Evolutionary conservation across 352 stramenopile genomes (phyloP).

Genomic region (Globisporangium takayamanum): DNA sequence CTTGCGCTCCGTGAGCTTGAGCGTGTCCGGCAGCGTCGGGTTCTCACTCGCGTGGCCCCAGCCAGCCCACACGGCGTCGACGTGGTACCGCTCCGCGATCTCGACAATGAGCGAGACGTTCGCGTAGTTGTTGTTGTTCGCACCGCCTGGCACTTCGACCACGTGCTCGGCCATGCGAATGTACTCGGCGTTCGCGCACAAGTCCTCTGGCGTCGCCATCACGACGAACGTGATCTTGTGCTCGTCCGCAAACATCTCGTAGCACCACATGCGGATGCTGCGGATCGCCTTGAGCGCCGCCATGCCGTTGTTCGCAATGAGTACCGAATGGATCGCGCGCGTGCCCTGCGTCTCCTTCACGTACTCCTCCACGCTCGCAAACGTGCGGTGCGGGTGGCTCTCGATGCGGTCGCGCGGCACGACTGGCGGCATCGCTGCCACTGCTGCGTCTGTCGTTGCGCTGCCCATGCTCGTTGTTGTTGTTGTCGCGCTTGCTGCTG

Average conservation of each 20-base stretch:
- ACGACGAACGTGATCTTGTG: conserved; percentile 96
- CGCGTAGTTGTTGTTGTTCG: conserved; percentile 99
- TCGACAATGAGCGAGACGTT: conserved; percentile 99
- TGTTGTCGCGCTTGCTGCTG: neutral
- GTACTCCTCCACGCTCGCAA: conserved; percentile 90
- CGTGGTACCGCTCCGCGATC: conserved; percentile 93
- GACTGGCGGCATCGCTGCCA: neutral
- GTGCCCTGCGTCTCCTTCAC: conserved; percentile 86
- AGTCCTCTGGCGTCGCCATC: conserved; percentile 99
- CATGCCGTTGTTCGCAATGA: conserved; percentile 99
- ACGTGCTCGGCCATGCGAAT: conserved; percentile 99
- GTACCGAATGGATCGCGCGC: conserved; percentile 92
- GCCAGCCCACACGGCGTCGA: conserved; percentile 98
- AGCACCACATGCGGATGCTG: conserved; percentile 97
- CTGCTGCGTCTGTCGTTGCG: neutral
- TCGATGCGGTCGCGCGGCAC: conserved; percentile 39
- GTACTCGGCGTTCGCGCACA: conserved; percentile 99
- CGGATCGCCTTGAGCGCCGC: conserved; percentile 99
- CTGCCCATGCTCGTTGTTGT: conserved; percentile 1
- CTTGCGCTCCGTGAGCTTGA: conserved; percentile 85
- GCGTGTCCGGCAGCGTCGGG: conserved; percentile 92
- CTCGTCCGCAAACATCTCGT: conserved; percentile 96
- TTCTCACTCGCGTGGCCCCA: conserved; percentile 99
- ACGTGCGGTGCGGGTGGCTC: conserved; percentile 60
- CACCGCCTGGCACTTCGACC: conserved; percentile 98